A percentile compares a stretch with the other conserved stretches of the same genome.
These are phyloP conservation scores for Aquilaria agallochum DNA, from an alignment of 441 rosid species.

Conservation along the genomic window DNA sequence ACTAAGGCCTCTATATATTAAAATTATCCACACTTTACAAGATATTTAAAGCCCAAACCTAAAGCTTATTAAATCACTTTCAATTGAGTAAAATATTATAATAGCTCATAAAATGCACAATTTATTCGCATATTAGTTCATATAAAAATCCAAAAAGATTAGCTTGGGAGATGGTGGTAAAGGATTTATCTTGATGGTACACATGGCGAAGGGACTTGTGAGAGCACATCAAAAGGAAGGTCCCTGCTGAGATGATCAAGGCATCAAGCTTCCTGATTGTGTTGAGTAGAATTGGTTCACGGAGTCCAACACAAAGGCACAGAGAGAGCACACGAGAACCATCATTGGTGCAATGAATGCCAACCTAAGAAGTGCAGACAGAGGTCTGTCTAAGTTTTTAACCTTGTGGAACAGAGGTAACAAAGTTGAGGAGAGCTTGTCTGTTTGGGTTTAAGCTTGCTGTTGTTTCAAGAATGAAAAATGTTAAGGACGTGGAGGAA, in stretches of 20 bases:
- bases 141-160: slow-evolving; percentile 8
- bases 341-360: slow-evolving; percentile 49
- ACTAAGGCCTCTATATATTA: too few species aligned
- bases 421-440: slow-evolving; percentile 59
- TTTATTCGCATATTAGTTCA: too few species aligned
- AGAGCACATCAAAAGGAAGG: slow-evolving; percentile 54
- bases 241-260: slow-evolving; percentile 46
- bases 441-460: slow-evolving; percentile 51
- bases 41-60: too few species aligned
- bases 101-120: too few species aligned
- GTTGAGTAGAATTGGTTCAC: slow-evolving; percentile 57
- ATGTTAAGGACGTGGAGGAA: slow-evolving; percentile 26
- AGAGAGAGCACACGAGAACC: slow-evolving; percentile 40
- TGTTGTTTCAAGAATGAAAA: slow-evolving; percentile 23
- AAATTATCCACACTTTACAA: too few species aligned
- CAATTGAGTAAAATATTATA: too few species aligned
- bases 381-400: slow-evolving; percentile 46
- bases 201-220: slow-evolving; percentile 50
- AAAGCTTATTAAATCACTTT: too few species aligned
- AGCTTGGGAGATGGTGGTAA: slow-evolving; percentile 40
- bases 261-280: slow-evolving; percentile 66
- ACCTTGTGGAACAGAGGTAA: slow-evolving; percentile 50
- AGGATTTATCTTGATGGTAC: slow-evolving; percentile 60
- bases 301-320: slow-evolving; percentile 55
- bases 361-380: slow-evolving; percentile 53